phyloP scores from a whole-genome alignment of 352 stramenopile genomes.

The Phytopythium delawarense region DNA sequence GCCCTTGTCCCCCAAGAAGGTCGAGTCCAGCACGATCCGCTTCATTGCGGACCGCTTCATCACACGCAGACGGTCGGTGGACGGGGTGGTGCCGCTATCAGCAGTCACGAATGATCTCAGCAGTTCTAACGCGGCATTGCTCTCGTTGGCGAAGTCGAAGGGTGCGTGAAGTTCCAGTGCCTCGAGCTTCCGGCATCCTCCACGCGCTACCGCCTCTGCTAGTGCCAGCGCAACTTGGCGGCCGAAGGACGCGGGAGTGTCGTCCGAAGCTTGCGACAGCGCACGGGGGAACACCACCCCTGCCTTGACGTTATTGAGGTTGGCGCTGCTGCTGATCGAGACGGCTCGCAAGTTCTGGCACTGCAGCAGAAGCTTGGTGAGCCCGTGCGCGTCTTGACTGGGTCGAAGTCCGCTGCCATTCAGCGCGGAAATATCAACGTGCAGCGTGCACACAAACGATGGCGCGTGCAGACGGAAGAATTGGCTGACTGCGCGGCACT shows the following conservation, averaged over 20 bases:
- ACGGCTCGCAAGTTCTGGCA: conserved; percentile 44
- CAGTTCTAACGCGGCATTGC: conserved; percentile 32
- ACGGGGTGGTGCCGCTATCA: neutral
- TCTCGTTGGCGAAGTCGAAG: conserved; percentile 62
- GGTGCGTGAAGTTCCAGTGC: conserved; percentile 40
- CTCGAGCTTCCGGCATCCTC: conserved; percentile 35
- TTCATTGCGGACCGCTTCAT: conserved; percentile 11
- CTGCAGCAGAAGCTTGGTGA: conserved; percentile 25
- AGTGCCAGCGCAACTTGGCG: conserved; percentile 37
- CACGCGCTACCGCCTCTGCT: conserved; percentile 23
- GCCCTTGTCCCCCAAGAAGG: conserved; percentile 49
- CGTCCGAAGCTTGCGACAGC: conserved; percentile 16
- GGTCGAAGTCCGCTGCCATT: conserved; percentile 9
- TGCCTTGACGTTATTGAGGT: conserved; percentile 29
- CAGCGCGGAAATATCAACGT: conserved; percentile 25
- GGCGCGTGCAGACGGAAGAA: conserved; percentile 46
- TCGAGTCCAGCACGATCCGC: conserved; percentile 50
- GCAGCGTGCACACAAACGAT: conserved; percentile 38
- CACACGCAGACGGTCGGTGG: neutral
- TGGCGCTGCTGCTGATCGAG: conserved; percentile 44
- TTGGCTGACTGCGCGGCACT: conserved; percentile 38
- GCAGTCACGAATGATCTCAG: conserved; percentile 26
- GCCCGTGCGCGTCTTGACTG: conserved; percentile 8
- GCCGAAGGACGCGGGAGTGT: conserved; percentile 28
- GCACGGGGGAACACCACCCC: conserved; percentile 34